Base-by-base conservation (phyloP, 805 yeast genomes). In the Torulaspora franciscae region DNA sequence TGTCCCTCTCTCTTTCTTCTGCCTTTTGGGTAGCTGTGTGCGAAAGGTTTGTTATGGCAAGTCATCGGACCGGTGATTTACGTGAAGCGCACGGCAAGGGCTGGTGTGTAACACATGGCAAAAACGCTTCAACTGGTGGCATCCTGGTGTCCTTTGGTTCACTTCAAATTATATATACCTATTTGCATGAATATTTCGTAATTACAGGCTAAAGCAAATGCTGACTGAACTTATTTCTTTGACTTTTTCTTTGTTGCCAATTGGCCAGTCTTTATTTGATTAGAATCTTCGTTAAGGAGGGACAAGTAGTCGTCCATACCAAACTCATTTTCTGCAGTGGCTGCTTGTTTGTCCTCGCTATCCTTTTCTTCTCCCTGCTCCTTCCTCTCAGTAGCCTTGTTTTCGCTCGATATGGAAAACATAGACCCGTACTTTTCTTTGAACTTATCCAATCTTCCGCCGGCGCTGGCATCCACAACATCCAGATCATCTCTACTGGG, bases 361-460 rank as follows among this genome's bases (percentile, higher is more conserved):
- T 19, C 33, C 11, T 30, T 13, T 28, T 37, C 46, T n/a, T 45
- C 35, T 7, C 34, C 35, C 4, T 44, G 45, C 34, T 17, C 10
- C 40, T 35, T 28, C 25, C n/a, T 48, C 25, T 10, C 17, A 19
- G 14, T 11, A 9, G 30, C 13, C 19, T 28, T 15, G 10, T 24
- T 68, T 44, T 66, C 68, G 32, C 25, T 17, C 25, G 22, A 22
- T 27, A 71, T 67, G 13, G 71, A 69, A 45, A 77, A 80, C 13
- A 72, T 68, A 2, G 83, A 67, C 17, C 59, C 55, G 60, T 75
- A 85, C 63, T 75, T 83, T 64, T 78, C 77, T 64, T 79, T 83
- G 73, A 85, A 85, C 64, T 77, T 82, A 65, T 76, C 80, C 58
- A 90, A 69, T 65, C 81, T 83, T 56, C 95, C 95, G 42, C 86